Base-by-base conservation (phyloP, 192 early-diverging fungal genomes). In the Backusella parvicylindrica region DNA sequence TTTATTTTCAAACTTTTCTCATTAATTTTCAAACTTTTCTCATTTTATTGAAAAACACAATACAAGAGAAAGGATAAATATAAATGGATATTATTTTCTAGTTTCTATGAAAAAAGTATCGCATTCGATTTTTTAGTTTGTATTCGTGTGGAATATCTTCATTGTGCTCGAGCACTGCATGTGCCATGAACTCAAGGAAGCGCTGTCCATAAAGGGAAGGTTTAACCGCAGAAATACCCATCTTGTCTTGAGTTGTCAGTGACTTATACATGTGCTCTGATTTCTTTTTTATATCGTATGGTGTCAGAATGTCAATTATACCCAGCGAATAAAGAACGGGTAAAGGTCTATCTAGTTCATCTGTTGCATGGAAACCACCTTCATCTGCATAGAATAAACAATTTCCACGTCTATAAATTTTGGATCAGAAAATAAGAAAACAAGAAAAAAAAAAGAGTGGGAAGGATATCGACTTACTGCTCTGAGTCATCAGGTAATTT, bases 271-370 rank as follows among this genome's bases (percentile, higher is more conserved):
- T 81, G 72, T 95, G 93, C 79, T 99, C 98, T 43, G 92, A 73
- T 77, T 92, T 93, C 85, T 99, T 99, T 68, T 88, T 82, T 36
- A 89, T 79, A 82, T 95, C 92, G 84, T 98, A 99, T 2, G 94
- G 90, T 21, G 98, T 99, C 69, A 99, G 87, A 49, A 99, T 98
- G 77, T 99, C 98, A 69, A 99, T 99, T 74, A 98, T 92, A 21
- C 97, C 96, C 73, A 99, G 87, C 75, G 96, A 98, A 84, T 99
- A 99, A 7, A 98, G 85, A 66, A 92, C 84, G 64, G 88, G 84
- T 7, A 87, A 78, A 1, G 92, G 88, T 60, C 86, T 77, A 75
- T 97, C 90, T 47, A 81, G 67, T 66, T 90, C 88, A 74, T 94
- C 93, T 1, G 96, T 93, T 15, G 95, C 88, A 32, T 85, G 83